A percentile compares a stretch with the other conserved stretches of the same genome.
Evolutionary conservation across 352 stramenopile genomes (phyloP).

Genomic region (Globisporangium paroecandrum): DNA sequence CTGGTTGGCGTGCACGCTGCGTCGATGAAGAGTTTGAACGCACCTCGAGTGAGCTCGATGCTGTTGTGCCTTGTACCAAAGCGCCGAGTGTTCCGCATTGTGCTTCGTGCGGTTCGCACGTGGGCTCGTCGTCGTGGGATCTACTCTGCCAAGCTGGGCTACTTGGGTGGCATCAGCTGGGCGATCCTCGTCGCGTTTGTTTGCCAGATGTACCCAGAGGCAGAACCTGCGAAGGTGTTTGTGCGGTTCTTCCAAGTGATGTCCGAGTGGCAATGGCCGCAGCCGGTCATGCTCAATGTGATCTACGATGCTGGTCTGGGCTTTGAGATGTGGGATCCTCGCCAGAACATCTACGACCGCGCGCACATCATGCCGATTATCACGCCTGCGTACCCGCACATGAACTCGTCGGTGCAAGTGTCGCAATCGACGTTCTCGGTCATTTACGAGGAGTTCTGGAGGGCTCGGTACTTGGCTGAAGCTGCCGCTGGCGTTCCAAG

Average conservation of each 20-base stretch:
- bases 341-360: conserved; percentile 80
- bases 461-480: conserved; percentile 66
- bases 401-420: conserved; percentile 98
- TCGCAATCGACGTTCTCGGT: conserved; percentile 89
- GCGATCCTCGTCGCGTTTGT: conserved; percentile 97
- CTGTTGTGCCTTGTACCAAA: conserved; percentile 90
- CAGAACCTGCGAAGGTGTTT: conserved; percentile 69
- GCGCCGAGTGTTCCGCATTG: conserved; percentile 86
- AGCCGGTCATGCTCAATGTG: conserved; percentile 85
- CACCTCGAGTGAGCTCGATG: conserved; percentile 94
- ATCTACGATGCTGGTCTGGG: conserved; percentile 75
- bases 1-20: conserved; percentile 90
- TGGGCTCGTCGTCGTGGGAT: conserved; percentile 89
- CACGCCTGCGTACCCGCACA: conserved; percentile 96
- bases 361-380: conserved; percentile 98
- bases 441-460: conserved; percentile 91
- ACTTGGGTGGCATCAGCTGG: conserved; percentile 97
- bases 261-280: conserved; percentile 81
- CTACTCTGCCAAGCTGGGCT: conserved; percentile 97
- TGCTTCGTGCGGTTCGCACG: conserved; percentile 67
- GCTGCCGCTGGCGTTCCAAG: conserved; percentile 50
- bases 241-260: conserved; percentile 83
- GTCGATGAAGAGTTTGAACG: conserved; percentile 95
- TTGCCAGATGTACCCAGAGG: conserved; percentile 86
- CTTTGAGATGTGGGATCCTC: conserved; percentile 89